These are phyloP conservation scores for Aphelidium insulamus DNA, from an alignment of 371 early-diverging fungal genomes.

Conservation along the genomic window DNA sequence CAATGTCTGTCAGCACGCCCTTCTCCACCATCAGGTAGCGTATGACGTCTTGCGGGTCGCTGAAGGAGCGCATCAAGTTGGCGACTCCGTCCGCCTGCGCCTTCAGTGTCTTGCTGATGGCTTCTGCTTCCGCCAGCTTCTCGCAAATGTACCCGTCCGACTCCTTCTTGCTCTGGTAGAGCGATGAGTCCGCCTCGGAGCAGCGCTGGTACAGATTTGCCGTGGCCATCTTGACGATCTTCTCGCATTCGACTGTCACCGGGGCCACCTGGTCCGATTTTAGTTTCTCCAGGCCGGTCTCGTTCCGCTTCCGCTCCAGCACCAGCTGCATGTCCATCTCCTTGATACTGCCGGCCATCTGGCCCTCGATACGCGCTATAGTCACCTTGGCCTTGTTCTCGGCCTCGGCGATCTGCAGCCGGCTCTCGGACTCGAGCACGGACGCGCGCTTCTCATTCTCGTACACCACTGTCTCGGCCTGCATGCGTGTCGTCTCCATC, in stretches of 20 bases:
- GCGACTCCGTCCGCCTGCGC: slow-evolving; percentile 17
- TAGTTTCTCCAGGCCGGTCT: no score
- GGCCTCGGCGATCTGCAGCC: slow-evolving; percentile 14
- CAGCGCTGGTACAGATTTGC: slow-evolving; percentile 15
- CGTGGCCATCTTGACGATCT: slow-evolving; percentile 13
- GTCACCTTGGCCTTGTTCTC: no score
- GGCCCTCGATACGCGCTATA: no score
- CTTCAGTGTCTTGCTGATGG: slow-evolving; percentile 5
- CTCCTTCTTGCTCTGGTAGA: slow-evolving; percentile 6
- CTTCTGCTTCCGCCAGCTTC: slow-evolving; percentile 11
- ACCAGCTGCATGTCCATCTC: slow-evolving; percentile 18
- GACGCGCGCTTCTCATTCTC: slow-evolving; percentile 19
- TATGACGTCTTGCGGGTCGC: slow-evolving; percentile 10
- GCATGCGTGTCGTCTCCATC: no score
- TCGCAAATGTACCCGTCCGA: slow-evolving; percentile 11
- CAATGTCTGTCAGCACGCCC: slow-evolving; percentile 18
- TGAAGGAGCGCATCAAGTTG: slow-evolving; percentile 11
- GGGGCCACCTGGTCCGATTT: no score
- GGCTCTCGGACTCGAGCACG: no score
- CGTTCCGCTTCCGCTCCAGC: no score
- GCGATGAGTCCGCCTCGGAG: no score
- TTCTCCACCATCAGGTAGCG: slow-evolving; percentile 24
- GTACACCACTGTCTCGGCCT: slow-evolving; percentile 10
- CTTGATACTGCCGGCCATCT: no score
- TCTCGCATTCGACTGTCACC: slow-evolving; percentile 19